Percentiles rank a stretch among this genome's conserved stretches.
These are phyloP conservation scores for Blastomyces emzantsi DNA, from an alignment of 2,329 filamentous ascomycete genomes.

Conservation along the genomic window DNA sequence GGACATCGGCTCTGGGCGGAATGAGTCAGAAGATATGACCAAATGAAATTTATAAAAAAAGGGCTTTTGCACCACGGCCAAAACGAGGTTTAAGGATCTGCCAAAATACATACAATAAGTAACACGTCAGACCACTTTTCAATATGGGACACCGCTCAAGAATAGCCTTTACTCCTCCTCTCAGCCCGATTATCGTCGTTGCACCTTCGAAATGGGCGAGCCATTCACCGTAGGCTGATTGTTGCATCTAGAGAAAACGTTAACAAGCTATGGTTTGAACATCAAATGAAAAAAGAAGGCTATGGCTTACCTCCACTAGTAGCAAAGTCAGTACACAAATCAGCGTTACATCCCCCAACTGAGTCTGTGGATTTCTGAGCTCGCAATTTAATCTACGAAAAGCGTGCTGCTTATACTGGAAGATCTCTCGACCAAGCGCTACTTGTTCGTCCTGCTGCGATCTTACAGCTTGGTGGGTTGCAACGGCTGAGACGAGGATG, in stretches of 20 bases:
- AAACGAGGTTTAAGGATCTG: background rate
- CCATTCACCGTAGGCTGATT: slow-evolving; percentile 15
- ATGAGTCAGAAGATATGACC: background rate
- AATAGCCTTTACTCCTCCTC: slow-evolving; percentile 16
- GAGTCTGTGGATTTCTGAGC: slow-evolving; percentile 11
- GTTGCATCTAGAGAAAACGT: slow-evolving; percentile 13
- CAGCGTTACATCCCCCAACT: slow-evolving; percentile 13
- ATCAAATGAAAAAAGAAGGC: background rate
- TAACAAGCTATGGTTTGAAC: background rate
- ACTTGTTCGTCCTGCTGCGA: slow-evolving; percentile 12
- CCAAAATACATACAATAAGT: slow-evolving; percentile 14
- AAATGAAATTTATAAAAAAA: background rate
- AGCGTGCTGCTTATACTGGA: slow-evolving; percentile 14
- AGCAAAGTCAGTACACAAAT: slow-evolving; percentile 15
- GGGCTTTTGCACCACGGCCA: background rate
- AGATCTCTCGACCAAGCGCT: slow-evolving; percentile 12
- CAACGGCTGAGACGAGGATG: slow-evolving; percentile 14
- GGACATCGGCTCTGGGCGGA: slow-evolving; percentile 13
- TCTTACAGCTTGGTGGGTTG: slow-evolving; percentile 14
- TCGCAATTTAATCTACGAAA: slow-evolving; percentile 10
- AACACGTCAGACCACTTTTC: slow-evolving; percentile 12
- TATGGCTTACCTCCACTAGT: slow-evolving; percentile 14
- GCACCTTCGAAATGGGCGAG: slow-evolving; percentile 19
- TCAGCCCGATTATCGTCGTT: slow-evolving; percentile 17
- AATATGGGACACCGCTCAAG: slow-evolving; percentile 8